Evolutionary conservation across 176 grass and related monocot species (phyloP), one percentile per base, ranked within the genome.

Genomic region (Canna indica): DNA sequence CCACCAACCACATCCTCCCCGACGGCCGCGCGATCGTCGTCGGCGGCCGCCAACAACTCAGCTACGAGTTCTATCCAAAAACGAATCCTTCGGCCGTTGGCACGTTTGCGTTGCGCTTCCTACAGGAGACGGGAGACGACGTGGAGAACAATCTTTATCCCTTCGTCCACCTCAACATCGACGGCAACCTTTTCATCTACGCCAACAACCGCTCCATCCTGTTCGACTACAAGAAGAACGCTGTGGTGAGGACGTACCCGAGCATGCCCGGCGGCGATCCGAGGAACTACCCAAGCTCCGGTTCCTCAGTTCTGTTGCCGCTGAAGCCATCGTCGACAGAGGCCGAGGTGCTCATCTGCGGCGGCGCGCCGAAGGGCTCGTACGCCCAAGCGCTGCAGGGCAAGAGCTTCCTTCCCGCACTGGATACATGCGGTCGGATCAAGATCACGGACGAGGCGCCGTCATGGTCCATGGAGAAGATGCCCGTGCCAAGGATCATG

Each of bases 251-350:
- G 59, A 63, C 14, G 28, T 63, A 63, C 59, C 59, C 59, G 30
- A 30, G 15, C 3, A 63, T 63, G 28, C 59, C 59, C 59, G 59
- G 59, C 30, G 30, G 30, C 59, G 59, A 63, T 1, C 59, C 59
- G 29, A 63, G 59, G 59, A 63, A 63, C 59, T 63, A 63, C 59
- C 59, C 59, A 29, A 63, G 59, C 59, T 34, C 59, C 59, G 59
- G 59, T 16, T 63, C 59, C 15, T 63, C 59, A 12, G 59, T 63
- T 31, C 14, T 63, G 15, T 29, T 63, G 29, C 59, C 59, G 59
- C 30, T 63, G 30, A 33, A 30, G 14, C 59, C 59, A 4, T 18
- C 59, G 14, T 29, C 59, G 59, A 63, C 4, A 4, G 59, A 63
- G 59, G 59, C 59, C 29, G 59, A 63, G 59, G 59, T 63, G 24